Conservation (phyloP, 2,329 filamentous ascomycete genomes). For the Diaporthe ilicicola region DNA sequence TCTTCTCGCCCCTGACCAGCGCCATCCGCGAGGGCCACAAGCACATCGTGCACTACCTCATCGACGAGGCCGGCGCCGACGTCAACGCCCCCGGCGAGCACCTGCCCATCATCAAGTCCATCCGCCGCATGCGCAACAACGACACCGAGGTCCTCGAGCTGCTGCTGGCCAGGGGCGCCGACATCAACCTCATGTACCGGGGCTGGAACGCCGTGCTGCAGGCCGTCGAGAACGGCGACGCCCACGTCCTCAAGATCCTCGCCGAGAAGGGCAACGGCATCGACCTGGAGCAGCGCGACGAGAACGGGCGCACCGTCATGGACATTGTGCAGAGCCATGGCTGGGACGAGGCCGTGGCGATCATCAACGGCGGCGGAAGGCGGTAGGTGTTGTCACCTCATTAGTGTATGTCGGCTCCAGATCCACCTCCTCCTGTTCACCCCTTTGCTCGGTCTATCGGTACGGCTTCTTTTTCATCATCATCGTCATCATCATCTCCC, state of each 20-base stretch:
- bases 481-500: too few relatives aligned
- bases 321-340: constrained; percentile 67
- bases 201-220: constrained; percentile 74
- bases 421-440: not conserved
- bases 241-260: constrained; percentile 60
- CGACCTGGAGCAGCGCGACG: constrained; percentile 39
- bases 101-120: constrained; percentile 74
- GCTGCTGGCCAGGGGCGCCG: constrained; percentile 69
- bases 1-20: constrained; percentile 75
- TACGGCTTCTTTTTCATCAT: not conserved
- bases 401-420: constrained; percentile 17
- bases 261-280: constrained; percentile 43
- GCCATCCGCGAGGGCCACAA: constrained; percentile 70
- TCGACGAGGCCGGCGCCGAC: constrained; percentile 69
- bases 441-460: not conserved
- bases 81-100: constrained; percentile 75
- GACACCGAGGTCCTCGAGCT: constrained; percentile 70
- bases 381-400: constrained; percentile 30
- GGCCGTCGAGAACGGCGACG: constrained; percentile 70
- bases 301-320: constrained; percentile 49
- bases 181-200: constrained; percentile 73
- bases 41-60: constrained; percentile 68
- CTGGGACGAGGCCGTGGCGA: constrained; percentile 64
- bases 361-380: constrained; percentile 46
- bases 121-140: constrained; percentile 64